phyloP scores from a whole-genome alignment of 2,329 filamentous ascomycete species.

The Colletotrichum lupini region DNA sequence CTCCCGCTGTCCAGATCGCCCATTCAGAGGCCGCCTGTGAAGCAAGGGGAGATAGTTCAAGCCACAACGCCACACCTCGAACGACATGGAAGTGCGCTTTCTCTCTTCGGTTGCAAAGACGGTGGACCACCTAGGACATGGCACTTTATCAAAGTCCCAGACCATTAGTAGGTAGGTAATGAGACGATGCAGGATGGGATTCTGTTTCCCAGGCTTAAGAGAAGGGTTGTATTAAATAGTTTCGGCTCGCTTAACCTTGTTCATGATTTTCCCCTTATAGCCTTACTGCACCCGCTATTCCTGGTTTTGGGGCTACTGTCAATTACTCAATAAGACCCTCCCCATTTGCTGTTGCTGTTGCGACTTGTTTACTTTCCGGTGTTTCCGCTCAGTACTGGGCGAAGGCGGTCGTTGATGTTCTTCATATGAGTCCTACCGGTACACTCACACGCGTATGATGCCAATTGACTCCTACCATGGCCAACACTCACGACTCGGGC shows the following conservation, averaged over 20 bases:
- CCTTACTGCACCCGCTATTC: not conserved
- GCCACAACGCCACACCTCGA: slow-evolving; percentile 20
- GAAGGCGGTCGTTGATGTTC: not conserved
- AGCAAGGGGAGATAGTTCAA: not conserved
- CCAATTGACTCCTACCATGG: slow-evolving; percentile 10
- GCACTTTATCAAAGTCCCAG: slow-evolving; percentile 23
- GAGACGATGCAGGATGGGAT: slow-evolving; percentile 18
- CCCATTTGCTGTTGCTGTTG: not conserved
- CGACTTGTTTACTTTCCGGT: not conserved
- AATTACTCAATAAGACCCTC: not conserved
- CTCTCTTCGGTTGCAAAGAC: not conserved
- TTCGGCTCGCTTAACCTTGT: slow-evolving; percentile 9
- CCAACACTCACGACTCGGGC: slow-evolving; percentile 5
- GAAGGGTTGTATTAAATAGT: slow-evolving; percentile 4
- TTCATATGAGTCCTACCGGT: not conserved
- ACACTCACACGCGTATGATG: not conserved
- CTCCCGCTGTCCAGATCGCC: not conserved
- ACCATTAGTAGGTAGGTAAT: slow-evolving; percentile 9
- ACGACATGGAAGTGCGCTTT: slow-evolving; percentile 3
- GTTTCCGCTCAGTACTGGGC: not conserved
- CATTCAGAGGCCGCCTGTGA: slow-evolving; percentile 5
- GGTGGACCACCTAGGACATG: not conserved
- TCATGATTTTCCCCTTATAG: not conserved
- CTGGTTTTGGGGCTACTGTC: not conserved
- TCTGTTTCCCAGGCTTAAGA: not conserved